Conservation (phyloP, 805 yeast species). For the Lipomyces kockii region DNA sequence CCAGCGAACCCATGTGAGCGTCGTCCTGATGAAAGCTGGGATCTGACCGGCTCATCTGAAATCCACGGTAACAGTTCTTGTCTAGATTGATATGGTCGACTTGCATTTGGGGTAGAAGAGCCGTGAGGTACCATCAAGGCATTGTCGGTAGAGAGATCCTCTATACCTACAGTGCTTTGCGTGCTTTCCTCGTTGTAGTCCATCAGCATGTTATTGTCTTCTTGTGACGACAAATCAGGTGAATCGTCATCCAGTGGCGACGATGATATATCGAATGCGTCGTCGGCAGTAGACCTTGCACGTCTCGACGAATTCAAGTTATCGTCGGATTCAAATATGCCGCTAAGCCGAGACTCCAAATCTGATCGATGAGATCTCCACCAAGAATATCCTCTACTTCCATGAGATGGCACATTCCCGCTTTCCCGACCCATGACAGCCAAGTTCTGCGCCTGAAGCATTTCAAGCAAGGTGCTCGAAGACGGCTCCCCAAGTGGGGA, state of each 20-base stretch:
- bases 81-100: background rate
- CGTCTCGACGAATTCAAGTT: background rate
- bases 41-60: background rate
- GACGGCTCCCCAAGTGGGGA: background rate
- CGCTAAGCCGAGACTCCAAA: background rate
- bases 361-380: slow-evolving; percentile 8
- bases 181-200: background rate
- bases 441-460: slow-evolving; percentile 6
- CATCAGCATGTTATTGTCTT: slow-evolving; percentile 1
- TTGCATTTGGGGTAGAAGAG: background rate
- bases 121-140: background rate
- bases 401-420: background rate
- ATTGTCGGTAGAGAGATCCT: background rate
- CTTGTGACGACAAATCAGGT: background rate
- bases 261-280: slow-evolving; percentile 1
- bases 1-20: background rate
- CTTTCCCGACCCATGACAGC: slow-evolving; percentile 1
- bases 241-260: background rate
- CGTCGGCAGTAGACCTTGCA: slow-evolving; percentile 4
- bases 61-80: background rate
- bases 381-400: background rate
- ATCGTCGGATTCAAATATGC: background rate
- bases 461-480: slow-evolving; percentile 3
- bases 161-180: background rate
- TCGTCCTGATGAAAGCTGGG: background rate